Evolutionary conservation across 768 basidiomycete species (phyloP).

Genomic region (Tylopilus sp.): DNA sequence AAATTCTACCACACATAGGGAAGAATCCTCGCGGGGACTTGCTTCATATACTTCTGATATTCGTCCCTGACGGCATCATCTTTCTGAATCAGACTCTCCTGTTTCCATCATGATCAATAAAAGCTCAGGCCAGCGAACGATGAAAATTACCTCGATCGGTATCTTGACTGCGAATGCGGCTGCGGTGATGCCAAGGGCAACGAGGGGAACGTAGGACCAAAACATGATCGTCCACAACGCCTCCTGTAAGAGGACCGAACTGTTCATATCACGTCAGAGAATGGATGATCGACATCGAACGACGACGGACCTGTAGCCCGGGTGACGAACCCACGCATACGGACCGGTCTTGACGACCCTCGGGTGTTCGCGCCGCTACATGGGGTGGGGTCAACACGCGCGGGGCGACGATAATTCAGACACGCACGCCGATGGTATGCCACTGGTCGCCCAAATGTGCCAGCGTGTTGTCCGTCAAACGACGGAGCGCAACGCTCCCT

Average conservation of each 20-base stretch:
- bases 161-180: conserved; percentile 28
- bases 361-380: conserved; percentile 29
- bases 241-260: conserved; percentile 17
- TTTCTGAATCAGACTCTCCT: conserved; percentile 30
- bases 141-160: conserved; percentile 28
- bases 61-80: conserved; percentile 19
- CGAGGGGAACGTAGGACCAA: conserved; percentile 31
- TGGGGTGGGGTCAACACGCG: background rate
- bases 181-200: conserved; percentile 15
- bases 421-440: conserved; percentile 25
- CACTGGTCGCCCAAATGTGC: conserved; percentile 26
- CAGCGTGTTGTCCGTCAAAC: background rate
- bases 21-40: conserved; percentile 27
- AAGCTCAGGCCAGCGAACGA: background rate
- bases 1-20: conserved; percentile 24
- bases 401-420: fast-evolving
- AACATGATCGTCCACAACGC: conserved; percentile 22
- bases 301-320: conserved; percentile 25
- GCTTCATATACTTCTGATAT: conserved; percentile 27
- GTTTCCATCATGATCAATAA: background rate
- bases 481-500: conserved; percentile 5
- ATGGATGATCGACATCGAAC: too few species aligned
- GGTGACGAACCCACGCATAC: conserved; percentile 35
- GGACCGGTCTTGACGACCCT: conserved; percentile 32
- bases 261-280: background rate